phyloP scores from a whole-genome alignment of 2,329 filamentous ascomycete species.

The Helotiales sp. region DNA sequence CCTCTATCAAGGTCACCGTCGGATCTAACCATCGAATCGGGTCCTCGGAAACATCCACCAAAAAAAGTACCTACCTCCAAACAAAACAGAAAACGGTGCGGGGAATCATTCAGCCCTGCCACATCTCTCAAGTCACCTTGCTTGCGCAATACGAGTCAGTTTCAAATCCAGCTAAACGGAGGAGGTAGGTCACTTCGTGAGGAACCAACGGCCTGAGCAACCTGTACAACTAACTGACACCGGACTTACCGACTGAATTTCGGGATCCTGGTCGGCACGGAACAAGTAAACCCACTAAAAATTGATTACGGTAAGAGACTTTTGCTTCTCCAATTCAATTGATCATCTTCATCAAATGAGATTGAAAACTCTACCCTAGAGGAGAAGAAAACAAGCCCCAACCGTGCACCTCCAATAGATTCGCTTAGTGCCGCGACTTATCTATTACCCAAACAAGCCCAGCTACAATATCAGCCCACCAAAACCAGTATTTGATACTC shows the following conservation, averaged over 20 bases:
- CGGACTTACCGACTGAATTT: neutral
- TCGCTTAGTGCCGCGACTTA: neutral
- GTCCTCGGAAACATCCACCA: neutral
- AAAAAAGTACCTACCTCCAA: neutral
- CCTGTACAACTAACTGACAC: neutral
- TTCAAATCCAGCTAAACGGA: neutral
- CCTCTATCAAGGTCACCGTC: neutral
- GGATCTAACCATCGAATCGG: neutral
- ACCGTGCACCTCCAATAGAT: neutral
- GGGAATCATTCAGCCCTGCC: slow-evolving; percentile 1
- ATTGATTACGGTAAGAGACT: neutral
- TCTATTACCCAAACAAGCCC: neutral
- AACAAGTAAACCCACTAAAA: neutral
- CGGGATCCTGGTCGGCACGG: neutral
- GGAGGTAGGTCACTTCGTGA: neutral
- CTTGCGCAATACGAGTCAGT: slow-evolving; percentile 29
- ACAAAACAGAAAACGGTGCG: neutral
- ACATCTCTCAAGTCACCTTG: neutral
- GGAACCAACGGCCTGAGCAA: neutral
- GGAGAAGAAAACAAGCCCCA: neutral
- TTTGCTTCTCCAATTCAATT: neutral
- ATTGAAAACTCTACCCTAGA: neutral
- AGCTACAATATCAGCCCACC: neutral
- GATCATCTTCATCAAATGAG: neutral
- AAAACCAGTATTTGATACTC: neutral